These are phyloP conservation scores for Suillus decipiens DNA, from an alignment of 768 basidiomycete species.

Conservation along the genomic window DNA sequence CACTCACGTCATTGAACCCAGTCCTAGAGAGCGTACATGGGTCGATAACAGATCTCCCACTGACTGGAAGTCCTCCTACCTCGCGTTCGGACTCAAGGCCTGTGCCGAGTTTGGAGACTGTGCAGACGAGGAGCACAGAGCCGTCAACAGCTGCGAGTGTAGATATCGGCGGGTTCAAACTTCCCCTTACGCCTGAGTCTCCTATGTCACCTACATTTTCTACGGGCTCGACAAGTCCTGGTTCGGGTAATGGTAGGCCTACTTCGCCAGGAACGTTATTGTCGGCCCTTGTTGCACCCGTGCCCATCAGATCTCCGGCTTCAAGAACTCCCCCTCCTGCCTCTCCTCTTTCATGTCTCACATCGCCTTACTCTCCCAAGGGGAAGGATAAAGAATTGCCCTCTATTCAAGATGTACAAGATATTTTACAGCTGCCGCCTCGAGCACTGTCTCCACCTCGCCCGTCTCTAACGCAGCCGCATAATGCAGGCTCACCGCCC, in stretches of 20 bases:
- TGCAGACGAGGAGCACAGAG: slow-evolving; percentile 23
- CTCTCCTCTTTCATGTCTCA: slow-evolving; percentile 34
- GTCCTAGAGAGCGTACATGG: slow-evolving; percentile 23
- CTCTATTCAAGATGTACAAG: slow-evolving; percentile 34
- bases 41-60: slow-evolving; percentile 20
- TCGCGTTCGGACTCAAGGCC: slow-evolving; percentile 45
- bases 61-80: slow-evolving; percentile 30
- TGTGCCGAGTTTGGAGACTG: slow-evolving; percentile 29
- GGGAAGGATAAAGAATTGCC: slow-evolving; percentile 33
- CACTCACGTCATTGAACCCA: neutral
- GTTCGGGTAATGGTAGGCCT: slow-evolving; percentile 1
- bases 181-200: slow-evolving; percentile 34
- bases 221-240: neutral
- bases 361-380: slow-evolving; percentile 36
- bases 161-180: slow-evolving; percentile 32
- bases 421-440: slow-evolving; percentile 14
- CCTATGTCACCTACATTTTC: slow-evolving; percentile 17
- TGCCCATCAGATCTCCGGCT: slow-evolving; percentile 14
- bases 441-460: slow-evolving; percentile 11
- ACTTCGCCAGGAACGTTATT: slow-evolving; percentile 5
- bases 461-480: slow-evolving; percentile 18
- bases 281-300: slow-evolving; percentile 1
- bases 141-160: slow-evolving; percentile 15
- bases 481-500: slow-evolving; percentile 11
- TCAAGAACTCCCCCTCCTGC: slow-evolving; percentile 22